Evolutionary conservation across 371 early-diverging fungal species (phyloP).

Genomic region (Mortierella sp.): DNA sequence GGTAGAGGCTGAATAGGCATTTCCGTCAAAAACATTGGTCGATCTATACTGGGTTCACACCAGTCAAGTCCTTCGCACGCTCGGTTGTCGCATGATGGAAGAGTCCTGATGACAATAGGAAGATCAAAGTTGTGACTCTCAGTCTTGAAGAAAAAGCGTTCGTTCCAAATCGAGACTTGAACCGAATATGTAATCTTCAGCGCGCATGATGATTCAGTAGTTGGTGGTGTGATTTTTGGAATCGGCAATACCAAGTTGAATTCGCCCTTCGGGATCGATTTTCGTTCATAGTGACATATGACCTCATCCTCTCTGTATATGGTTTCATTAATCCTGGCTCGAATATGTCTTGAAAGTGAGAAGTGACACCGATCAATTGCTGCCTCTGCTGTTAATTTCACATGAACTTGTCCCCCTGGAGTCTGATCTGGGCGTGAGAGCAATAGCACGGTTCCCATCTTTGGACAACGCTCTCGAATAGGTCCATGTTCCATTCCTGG

Average conservation of each 20-base stretch:
- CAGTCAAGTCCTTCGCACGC: slow-evolving; percentile 53
- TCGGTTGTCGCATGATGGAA: slow-evolving; percentile 53
- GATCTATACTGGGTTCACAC: slow-evolving; percentile 55
- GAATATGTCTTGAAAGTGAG: slow-evolving; percentile 51
- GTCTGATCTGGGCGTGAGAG: slow-evolving; percentile 49
- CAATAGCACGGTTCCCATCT: slow-evolving; percentile 52
- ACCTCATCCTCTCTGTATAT: slow-evolving; percentile 52
- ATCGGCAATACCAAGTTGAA: slow-evolving; percentile 45
- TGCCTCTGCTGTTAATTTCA: slow-evolving; percentile 45
- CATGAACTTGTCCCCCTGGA: slow-evolving; percentile 53
- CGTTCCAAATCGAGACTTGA: slow-evolving; percentile 56
- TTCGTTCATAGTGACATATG: slow-evolving; percentile 53
- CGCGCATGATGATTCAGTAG: slow-evolving; percentile 47
- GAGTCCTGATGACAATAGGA: slow-evolving; percentile 48
- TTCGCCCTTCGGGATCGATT: slow-evolving; percentile 52
- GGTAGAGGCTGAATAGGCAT: slow-evolving; percentile 44
- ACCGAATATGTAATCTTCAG: slow-evolving; percentile 56
- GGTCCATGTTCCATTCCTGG: slow-evolving; percentile 53
- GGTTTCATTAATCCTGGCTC: slow-evolving; percentile 53
- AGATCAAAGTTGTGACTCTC: slow-evolving; percentile 55
- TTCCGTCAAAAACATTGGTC: slow-evolving; percentile 55
- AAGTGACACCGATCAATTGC: slow-evolving; percentile 56
- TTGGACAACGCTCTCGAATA: slow-evolving; percentile 49
- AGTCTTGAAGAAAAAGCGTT: slow-evolving; percentile 55
- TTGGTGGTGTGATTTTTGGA: slow-evolving; percentile 52